Evolutionary conservation across 2,329 filamentous ascomycete species (phyloP).

Genomic region (Sclerotinia glacialis): DNA sequence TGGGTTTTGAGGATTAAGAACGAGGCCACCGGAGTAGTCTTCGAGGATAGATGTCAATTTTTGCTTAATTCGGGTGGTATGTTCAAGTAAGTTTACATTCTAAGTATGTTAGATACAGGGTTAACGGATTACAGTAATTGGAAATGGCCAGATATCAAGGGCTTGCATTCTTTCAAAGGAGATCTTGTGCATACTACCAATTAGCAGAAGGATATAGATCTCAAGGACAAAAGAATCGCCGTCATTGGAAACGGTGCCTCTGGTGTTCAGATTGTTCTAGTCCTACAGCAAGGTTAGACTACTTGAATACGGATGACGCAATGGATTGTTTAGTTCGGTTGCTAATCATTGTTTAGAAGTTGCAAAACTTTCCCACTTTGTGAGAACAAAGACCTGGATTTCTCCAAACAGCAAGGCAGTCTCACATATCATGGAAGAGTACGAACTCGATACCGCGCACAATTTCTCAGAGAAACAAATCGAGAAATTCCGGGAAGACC

Average conservation of each 20-base stretch:
- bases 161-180: slow-evolving; percentile 47
- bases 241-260: slow-evolving; percentile 52
- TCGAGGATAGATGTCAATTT: slow-evolving; percentile 49
- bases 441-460: slow-evolving; percentile 41
- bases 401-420: slow-evolving; percentile 42
- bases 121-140: slow-evolving; percentile 44
- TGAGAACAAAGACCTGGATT: slow-evolving; percentile 47
- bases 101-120: not conserved
- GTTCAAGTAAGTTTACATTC: slow-evolving; percentile 47
- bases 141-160: slow-evolving; percentile 60
- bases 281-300: slow-evolving; percentile 38
- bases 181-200: slow-evolving; percentile 57
- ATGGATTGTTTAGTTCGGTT: not conserved
- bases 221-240: slow-evolving; percentile 47
- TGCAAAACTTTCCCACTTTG: slow-evolving; percentile 44
- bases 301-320: not conserved
- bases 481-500: slow-evolving; percentile 47
- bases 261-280: slow-evolving; percentile 52
- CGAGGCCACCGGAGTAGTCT: slow-evolving; percentile 40
- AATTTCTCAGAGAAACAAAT: slow-evolving; percentile 45
- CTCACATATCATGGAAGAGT: not conserved
- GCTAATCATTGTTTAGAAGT: slow-evolving; percentile 35
- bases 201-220: slow-evolving; percentile 53
- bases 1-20: slow-evolving; percentile 24
- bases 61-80: slow-evolving; percentile 51